phyloP scores from a whole-genome alignment of 352 stramenopile species.

The Globisporangium spiculum region DNA sequence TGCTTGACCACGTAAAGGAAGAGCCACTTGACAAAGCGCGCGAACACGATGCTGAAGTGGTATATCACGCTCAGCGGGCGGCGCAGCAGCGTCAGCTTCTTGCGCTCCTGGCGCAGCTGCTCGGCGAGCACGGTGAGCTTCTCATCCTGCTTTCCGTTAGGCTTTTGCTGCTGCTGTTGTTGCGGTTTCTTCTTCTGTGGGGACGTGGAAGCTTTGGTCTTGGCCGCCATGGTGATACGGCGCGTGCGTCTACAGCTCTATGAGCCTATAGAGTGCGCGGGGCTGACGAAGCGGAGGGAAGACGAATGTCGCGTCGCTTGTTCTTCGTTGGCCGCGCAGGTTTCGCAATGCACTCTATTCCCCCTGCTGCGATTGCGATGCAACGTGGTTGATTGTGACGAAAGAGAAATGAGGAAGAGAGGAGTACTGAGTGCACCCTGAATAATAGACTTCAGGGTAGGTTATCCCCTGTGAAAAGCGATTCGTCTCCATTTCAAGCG shows the following conservation, averaged over 20 bases:
- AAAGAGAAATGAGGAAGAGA: not conserved
- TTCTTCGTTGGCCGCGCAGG: not conserved
- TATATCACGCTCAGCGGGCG: conserved; percentile 71
- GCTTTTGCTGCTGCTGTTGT: not conserved
- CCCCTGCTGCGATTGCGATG: not conserved
- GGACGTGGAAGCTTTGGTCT: conserved; percentile 4
- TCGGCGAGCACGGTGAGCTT: conserved; percentile 34
- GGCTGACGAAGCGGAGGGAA: not conserved
- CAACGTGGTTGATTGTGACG: conserved; percentile 1
- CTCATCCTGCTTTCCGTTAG: conserved; percentile 1
- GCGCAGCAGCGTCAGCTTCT: conserved; percentile 83
- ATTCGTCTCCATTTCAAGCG: no score
- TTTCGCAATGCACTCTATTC: conserved; percentile 6
- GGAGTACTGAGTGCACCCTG: not conserved
- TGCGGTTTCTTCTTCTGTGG: conserved; percentile 2
- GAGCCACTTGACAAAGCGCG: conserved; percentile 75
- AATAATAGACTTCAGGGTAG: not conserved
- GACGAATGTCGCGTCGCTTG: not conserved
- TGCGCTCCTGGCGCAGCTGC: conserved; percentile 66
- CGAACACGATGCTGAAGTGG: conserved; percentile 80
- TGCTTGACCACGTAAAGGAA: conserved; percentile 57
- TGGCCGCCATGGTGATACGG: not conserved
- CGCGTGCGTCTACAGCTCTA: not conserved
- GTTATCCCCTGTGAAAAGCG: not conserved
- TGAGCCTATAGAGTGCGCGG: not conserved